Base-by-base conservation (phyloP, 1,284 basidiomycete genomes). In the Anthracocystis setariae region DNA sequence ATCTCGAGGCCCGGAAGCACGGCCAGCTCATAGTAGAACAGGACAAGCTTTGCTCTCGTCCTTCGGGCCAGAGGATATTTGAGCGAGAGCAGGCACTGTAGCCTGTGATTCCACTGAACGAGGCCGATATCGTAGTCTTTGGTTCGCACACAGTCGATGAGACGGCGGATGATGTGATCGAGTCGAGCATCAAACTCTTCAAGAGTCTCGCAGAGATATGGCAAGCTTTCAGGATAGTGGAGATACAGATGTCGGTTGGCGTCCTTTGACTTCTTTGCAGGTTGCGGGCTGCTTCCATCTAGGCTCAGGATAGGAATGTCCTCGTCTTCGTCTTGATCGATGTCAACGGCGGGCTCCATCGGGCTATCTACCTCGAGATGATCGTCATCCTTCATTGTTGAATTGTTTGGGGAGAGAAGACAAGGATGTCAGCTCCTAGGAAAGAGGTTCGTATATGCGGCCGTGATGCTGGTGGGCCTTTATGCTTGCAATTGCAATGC, bases 21-120 rank as follows among this genome's bases (percentile, higher is more conserved):
- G 86, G 88, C 88, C 8, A 92, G 84, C 79, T 93, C 90, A 78
- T 91, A 96, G 84, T 92, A 96, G 3, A 98, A 82, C 80, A 90
- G 90, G 43, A 90, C 89, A 37, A 96, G 86, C 40, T 86, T 86
- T 52, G 93, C 89, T 56, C 92, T 87, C 66, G 90, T 90, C 58
- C 89, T 88, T 45, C 74, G 75, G 21, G 64, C 32, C 8, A 82
- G 38, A 1, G 80, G 81, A 44, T 84, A 85, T 46, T 84, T 78
- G 57, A 82, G 77, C n/a, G 74, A 60, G 18, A 81, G 44, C 8
- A 82, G 72, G 25, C 69, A 72, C 49, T 78, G 83, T 10, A 85
- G 77, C 2, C 71, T 61, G 55, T 78, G 78, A 59, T 82, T 74
- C 84, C 87, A 82, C 77, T 91, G 91, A 88, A 91, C 33, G 12